Evolutionary conservation across 768 basidiomycete genomes (phyloP), one percentile per base, ranked within the genome.

Genomic region (Lactifluus piperatus): DNA sequence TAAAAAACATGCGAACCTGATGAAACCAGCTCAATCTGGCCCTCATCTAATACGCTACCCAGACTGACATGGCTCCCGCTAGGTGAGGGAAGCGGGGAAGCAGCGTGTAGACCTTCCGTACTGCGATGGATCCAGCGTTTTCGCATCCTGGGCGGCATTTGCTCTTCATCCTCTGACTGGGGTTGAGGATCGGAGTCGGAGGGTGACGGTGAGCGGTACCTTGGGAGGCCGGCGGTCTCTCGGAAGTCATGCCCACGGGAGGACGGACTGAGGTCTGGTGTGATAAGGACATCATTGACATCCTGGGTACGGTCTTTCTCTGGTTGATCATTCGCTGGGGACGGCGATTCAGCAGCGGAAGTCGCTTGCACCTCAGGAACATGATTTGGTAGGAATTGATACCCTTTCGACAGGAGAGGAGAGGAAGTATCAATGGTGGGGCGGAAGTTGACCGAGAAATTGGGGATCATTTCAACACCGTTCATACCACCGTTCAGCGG

Each of bases 401-500:
- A 14, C 27, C 39, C 49, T 32, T 55, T 51, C 36, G 34, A 34
- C 8, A 18, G 27, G 7, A 27, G 22, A 3, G 29, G 24, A 36
- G 39, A 18, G 22, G 41, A 43, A 43, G 30, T 13, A 47, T 55
- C 56, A 16, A 63, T 65, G 14, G 66, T 60, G 48, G 66, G 45
- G n/a, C n/a, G 41, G 41, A 47, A 24, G 32, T 29, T 39, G 5
- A 22, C 41, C 18, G 49, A 26, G 14, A 24, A 13, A 37, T 67
- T 67, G 5, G 73, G 67, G 11, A 79, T 74, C 71, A 85, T 76
- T 73, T 84, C 83, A 27, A 85, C 78, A 0, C 84, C 84, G 22
- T 79, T 76, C 72, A 86, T 76, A 4, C 86, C 86, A 1, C 86
- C 83, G 43, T 77, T 78, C 56, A 73, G 74, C 7, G 79, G 79